Base-by-base conservation (phyloP, 306 rosid genomes). In the Quercus mongolica region DNA sequence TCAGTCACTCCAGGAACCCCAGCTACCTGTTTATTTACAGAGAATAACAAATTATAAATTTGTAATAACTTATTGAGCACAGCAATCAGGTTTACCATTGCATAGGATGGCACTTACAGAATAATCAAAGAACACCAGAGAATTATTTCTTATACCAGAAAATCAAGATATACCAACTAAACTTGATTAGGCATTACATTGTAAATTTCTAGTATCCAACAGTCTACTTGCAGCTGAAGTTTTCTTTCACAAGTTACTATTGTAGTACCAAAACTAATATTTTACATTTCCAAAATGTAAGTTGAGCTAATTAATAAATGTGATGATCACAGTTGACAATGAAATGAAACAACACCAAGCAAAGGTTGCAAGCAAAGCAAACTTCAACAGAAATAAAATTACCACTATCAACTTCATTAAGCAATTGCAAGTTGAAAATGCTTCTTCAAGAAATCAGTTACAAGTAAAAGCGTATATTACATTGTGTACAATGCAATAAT, bases 1-100 rank as follows among this genome's bases (percentile, higher is more conserved):
- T 96, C 99, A 3, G 97, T 96, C 73, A 93, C 98, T 74, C 99
- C 98, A 31, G 98, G 99, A 81, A 96, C 99, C 35, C 97, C 96
- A 56, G 99, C 99, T 52, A 93, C 89, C 99, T 93, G 78, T 71
- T 77, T 59, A 28, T 26, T 38, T 77, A 14, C 0, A 8, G 4
- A 15, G 44, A 20, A 52, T 3, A 73, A 38, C 18, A 59, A 82
- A 56, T 41, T 38, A 19, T 68, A 62, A 13, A 59, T 28, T 54
- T 30, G 38, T 44, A 65, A 44, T 56, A 79, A 49, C 35, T 23
- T 61, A 76, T 74, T 71, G 63, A 76, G 75, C 63, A 59, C 64
- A 69, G 62, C 20, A 64, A 51, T 28, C 67, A 69, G 49, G 3
- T 68, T 62, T 67, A 8, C 25, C 11, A 62, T 23, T 62, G 33